These are phyloP conservation scores for Cyberlindnera mrakii DNA, from an alignment of 805 yeast genomes.

Conservation along the genomic window DNA sequence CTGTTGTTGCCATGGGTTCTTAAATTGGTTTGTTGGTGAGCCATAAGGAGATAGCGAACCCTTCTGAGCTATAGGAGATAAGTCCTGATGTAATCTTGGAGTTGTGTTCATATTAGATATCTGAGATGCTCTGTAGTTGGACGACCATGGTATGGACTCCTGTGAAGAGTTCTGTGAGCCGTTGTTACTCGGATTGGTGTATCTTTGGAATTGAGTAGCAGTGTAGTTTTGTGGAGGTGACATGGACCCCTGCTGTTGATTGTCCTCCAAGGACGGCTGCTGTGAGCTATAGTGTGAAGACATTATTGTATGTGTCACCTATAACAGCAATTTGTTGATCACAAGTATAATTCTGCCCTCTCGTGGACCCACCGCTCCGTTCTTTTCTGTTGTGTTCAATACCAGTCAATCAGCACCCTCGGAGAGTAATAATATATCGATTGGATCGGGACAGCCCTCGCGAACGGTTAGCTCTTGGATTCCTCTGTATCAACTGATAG, in stretches of 20 bases:
- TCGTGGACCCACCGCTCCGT: too few relatives aligned
- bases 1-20: constrained; percentile 23
- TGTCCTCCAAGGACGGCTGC: constrained; percentile 19
- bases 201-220: constrained; percentile 4
- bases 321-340: background rate
- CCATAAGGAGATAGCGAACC: constrained; percentile 19
- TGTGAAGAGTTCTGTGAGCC: constrained; percentile 3
- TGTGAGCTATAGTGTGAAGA: constrained; percentile 20
- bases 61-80: background rate
- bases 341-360: too few relatives aligned
- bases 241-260: constrained; percentile 1
- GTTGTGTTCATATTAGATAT: constrained; percentile 15
- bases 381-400: too few relatives aligned
- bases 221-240: constrained; percentile 2
- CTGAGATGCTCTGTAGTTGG: constrained; percentile 14
- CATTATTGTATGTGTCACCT: constrained; percentile 7
- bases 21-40: constrained; percentile 24
- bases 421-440: too few relatives aligned
- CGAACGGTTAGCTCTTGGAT: too few relatives aligned
- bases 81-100: constrained; percentile 14
- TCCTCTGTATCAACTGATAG: too few relatives aligned
- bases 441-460: too few relatives aligned
- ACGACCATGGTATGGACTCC: constrained; percentile 20
- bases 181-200: constrained; percentile 4
- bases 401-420: too few relatives aligned